These are phyloP conservation scores for Annulohypoxylon maeteangense DNA, from an alignment of 495 filamentous ascomycete genomes.

Conservation along the genomic window DNA sequence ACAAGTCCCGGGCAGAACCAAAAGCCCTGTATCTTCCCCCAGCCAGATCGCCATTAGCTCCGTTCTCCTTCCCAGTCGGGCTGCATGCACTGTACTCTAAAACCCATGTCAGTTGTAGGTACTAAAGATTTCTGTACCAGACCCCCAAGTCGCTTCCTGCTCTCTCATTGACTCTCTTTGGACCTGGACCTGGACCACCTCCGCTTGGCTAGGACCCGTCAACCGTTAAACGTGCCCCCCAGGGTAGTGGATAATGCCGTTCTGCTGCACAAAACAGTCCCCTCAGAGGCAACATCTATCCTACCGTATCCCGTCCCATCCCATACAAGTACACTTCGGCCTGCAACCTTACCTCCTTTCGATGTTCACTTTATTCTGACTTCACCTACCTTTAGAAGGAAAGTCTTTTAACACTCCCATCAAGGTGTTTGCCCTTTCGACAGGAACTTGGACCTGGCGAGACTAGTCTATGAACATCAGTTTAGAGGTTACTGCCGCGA, in stretches of 20 bases:
- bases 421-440: conserved; percentile 39
- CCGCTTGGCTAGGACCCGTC: conserved; percentile 52
- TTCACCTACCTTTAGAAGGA: conserved; percentile 50
- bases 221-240: conserved; percentile 55
- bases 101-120: conserved; percentile 54
- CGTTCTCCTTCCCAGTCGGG: conserved; percentile 65
- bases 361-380: conserved; percentile 54
- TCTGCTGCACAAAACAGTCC: conserved; percentile 61
- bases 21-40: conserved; percentile 49
- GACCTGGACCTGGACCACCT: conserved; percentile 52
- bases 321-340: conserved; percentile 62
- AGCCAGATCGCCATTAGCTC: conserved; percentile 61
- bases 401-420: conserved; percentile 23
- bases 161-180: conserved; percentile 50
- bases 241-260: conserved; percentile 58
- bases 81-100: conserved; percentile 59
- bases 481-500: conserved; percentile 31
- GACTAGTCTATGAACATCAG: conserved; percentile 30
- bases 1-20: conserved; percentile 49
- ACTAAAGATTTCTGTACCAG: conserved; percentile 54
- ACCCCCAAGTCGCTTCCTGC: conserved; percentile 52
- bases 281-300: conserved; percentile 56
- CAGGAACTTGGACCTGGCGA: conserved; percentile 36
- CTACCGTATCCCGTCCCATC: conserved; percentile 54
- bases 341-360: conserved; percentile 56